Evolutionary conservation across 768 basidiomycete species (phyloP), one percentile per base, ranked within the genome.

Genomic region (Tylopilus rubrobrunneus): DNA sequence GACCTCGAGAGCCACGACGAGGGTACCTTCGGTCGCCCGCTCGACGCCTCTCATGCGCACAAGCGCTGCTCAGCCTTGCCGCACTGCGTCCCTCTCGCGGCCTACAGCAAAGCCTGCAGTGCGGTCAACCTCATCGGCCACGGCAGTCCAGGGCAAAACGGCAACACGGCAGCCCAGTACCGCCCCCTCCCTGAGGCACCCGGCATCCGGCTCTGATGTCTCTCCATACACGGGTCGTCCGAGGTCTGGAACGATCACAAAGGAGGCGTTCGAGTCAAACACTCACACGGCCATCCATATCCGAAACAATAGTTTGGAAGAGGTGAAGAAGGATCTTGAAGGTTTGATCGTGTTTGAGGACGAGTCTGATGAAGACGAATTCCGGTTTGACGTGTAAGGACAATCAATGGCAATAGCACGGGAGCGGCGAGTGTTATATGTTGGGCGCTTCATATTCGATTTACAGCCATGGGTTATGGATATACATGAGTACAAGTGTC

Each of bases 241-340:
- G 5, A 59, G 65, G 9, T 59, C 63, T 4, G 63, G 65, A 8
- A 69, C 67, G 40, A 67, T 65, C 29, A 63, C 61, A 41, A 64
- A 52, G 27, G 63, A 45, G 4, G 61, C 45, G n/a, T 63, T 64
- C 33, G 61, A 62, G 40, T 53, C 63, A 15, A 63, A 65, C 42
- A 53, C 56, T 3, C 67, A 65, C 42, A 29, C 56, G 27, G 58
- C 45, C 9, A 34, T 58, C 17, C 58, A 60, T 15, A 52, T 62
- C 2, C 37, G 58, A 42, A 69, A 51, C 31, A 64, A 55, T 7
- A 58, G 66, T 37, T n/a, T 71, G 36, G 63, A 63, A 50, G 64
- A 66, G 27, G 66, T 67, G 48, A 69, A 64, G 56, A 71, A 67
- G 48, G 60, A 62, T 15, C 67, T 71, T 27, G 65, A 71, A 42